Evolutionary conservation across 257 asterid genomes (phyloP), one percentile per base, ranked within the genome.

Genomic region (Solanum stenotomum): DNA sequence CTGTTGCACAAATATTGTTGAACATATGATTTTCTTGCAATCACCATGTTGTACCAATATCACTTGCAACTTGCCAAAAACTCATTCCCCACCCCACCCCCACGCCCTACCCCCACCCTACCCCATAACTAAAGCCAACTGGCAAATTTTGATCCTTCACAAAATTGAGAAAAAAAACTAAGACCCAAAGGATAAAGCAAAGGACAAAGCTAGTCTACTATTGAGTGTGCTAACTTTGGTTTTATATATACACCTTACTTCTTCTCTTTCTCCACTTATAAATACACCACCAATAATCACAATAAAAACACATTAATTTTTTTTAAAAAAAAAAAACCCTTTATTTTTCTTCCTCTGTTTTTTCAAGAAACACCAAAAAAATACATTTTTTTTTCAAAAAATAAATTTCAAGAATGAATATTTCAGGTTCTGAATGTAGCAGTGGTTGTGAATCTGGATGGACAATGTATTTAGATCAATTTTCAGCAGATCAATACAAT

Each of bases 371-470:
- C 23, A 34, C 15, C 33, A 63, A 27, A 37, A 77, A 56, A 14
- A 2, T 10, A n/a, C 29, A 35, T 6, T 7, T 56, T 33, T 29
- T 34, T 2, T 2, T 16, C 10, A 52, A 6, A 56, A 20, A 59
- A n/a, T 34, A 79, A 31, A 20, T 35, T 40, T 72, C 25, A 52
- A 89, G 67, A 10, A 96, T 96, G 98, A 94, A 95, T 71, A 33
- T 88, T 87, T 92, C 99, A 86, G 92, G 91, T 86, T 93, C 98
- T 37, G 97, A 95, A 46, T 95, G 92, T 88, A 92, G 95, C 46
- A 95, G 98, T 74, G 98, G 98, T 0, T 94, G 98, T 87, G 98
- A 95, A 89, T 96, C 99, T 1, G 99, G 99, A 4, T 96, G 99
- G 99, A 96, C 99, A 34, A 93, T 33, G 89, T 96, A 96, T 78